These are phyloP conservation scores for Chaetothyriales sp. DNA, from an alignment of 2,329 filamentous ascomycete genomes.

Conservation along the genomic window DNA sequence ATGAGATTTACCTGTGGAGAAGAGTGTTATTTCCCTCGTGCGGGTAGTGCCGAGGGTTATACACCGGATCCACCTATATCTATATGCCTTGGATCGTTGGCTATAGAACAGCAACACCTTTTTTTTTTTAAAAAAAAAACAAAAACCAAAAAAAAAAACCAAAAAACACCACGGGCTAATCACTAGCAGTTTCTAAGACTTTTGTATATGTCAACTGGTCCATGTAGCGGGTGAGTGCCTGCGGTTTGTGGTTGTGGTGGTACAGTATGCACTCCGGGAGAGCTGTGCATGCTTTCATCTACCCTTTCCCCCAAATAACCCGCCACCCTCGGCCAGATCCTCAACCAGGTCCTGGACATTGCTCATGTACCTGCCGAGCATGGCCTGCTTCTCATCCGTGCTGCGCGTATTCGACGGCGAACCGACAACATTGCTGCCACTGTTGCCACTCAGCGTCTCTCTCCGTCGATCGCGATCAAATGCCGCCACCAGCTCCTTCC, in stretches of 20 bases:
- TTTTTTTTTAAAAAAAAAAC: too few species aligned
- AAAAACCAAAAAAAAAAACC: too few species aligned
- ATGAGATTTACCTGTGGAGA: too few species aligned
- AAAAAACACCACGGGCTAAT: too few species aligned
- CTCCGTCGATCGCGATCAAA: constrained; percentile 27
- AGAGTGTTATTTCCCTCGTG: too few species aligned
- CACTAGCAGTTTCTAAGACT: too few species aligned
- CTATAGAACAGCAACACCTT: too few species aligned
- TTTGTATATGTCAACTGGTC: neutral
- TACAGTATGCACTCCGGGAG: neutral
- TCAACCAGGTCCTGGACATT: constrained; percentile 76
- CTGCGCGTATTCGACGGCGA: constrained; percentile 37
- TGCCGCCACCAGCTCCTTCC: constrained; percentile 52
- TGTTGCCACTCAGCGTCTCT: constrained; percentile 19
- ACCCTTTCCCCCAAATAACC: neutral
- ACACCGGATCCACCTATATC: too few species aligned
- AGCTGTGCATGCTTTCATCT: neutral
- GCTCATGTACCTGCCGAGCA: constrained; percentile 63
- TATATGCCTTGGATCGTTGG: too few species aligned
- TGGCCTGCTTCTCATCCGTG: constrained; percentile 67
- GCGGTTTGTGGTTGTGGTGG: neutral
- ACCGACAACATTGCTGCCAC: constrained; percentile 1
- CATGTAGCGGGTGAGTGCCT: neutral
- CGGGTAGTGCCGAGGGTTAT: too few species aligned
- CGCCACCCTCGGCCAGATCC: constrained; percentile 53